Base-by-base conservation (phyloP, 2,329 filamentous ascomycete species). In the Neonectria hederae region DNA sequence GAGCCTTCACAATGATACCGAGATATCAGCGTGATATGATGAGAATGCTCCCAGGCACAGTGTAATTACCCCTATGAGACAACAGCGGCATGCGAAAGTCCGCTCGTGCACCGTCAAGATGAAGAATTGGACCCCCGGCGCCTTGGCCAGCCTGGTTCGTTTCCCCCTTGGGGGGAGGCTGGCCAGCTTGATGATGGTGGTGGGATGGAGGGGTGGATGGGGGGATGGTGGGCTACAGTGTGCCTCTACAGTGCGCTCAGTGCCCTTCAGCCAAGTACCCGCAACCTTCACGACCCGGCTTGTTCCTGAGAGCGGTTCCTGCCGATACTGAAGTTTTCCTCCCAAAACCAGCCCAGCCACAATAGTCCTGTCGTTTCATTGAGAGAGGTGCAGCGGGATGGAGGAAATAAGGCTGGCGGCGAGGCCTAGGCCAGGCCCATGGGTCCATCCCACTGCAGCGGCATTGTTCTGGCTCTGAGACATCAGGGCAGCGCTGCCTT, bases 121-220 rank as follows among this genome's bases (percentile, higher is more conserved):
- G 24, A 43, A 21, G 26, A 55, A 43, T 52, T 56, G 52, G 52
- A 56, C 53, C 53, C 45, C 35, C 24, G 59, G 35, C 52, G 30
- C 10, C 22, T 48, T 48, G 40, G 19, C 54, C 53, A 57, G 46
- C 35, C 46, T 62, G 59, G 35, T 35, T 26, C 38, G 19, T 40
- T 59, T 63, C 54, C 60, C 54, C 60, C 43, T 59, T 32, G 54
- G 58, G 54, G 60, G 54, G 43, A 57, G 40, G 54, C 10, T 54
- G 52, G 52, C 52, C 52, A 28, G 24, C 28, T 49, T 45, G 24
- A 40, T 38, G 53, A 52, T 42, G 26, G n/a, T n/a, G 57, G n/a
- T 46, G 48, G 54, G 24, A 51, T 51, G 45, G 35, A 38, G 35
- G 35, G 35, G 35, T 55, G 52, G 21, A 46, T 48, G 42, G n/a